A percentile compares a stretch with the other conserved stretches of the same genome.
Conservation (phyloP, 169 alveolate species). For the Eimeria acervulina region DNA sequence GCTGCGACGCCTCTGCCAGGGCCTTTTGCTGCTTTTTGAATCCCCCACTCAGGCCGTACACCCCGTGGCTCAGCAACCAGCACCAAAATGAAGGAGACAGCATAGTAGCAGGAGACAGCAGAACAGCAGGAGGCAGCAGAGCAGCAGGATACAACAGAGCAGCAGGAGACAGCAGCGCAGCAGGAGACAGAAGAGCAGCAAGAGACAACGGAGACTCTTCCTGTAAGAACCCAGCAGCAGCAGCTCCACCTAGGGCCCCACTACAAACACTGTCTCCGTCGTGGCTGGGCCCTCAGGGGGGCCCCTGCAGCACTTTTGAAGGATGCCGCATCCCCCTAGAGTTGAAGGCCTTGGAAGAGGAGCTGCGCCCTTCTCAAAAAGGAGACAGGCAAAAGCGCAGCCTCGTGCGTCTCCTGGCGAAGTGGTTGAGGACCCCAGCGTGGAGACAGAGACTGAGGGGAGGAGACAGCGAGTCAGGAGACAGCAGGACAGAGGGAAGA, state of each 20-base stretch:
- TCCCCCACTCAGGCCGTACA: conserved; percentile 2
- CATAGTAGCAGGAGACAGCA: background rate
- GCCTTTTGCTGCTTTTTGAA: conserved; percentile 43
- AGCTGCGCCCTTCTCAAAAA: conserved; percentile 23
- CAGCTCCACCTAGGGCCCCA: too few relatives aligned
- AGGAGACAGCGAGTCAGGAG: background rate
- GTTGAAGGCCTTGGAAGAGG: conserved; percentile 38
- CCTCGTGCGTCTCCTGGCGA: conserved; percentile 3
- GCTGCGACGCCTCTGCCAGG: conserved; percentile 11
- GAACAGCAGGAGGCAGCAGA: background rate
- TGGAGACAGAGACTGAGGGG: background rate
- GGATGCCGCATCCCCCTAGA: background rate
- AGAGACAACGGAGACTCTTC: too few relatives aligned
- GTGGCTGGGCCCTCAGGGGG: background rate
- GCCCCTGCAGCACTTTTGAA: background rate
- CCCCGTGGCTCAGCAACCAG: conserved; percentile 23
- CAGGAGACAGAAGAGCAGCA: background rate
- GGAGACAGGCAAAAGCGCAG: conserved; percentile 7
- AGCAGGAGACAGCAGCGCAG: background rate
- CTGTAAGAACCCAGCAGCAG: background rate
- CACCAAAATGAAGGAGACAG: background rate
- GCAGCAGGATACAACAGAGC: background rate
- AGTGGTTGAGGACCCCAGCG: background rate
- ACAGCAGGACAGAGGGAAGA: background rate
- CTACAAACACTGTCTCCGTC: too few relatives aligned